phyloP scores from a whole-genome alignment of 768 basidiomycete genomes.

The Xerocomellus chrysenteron region DNA sequence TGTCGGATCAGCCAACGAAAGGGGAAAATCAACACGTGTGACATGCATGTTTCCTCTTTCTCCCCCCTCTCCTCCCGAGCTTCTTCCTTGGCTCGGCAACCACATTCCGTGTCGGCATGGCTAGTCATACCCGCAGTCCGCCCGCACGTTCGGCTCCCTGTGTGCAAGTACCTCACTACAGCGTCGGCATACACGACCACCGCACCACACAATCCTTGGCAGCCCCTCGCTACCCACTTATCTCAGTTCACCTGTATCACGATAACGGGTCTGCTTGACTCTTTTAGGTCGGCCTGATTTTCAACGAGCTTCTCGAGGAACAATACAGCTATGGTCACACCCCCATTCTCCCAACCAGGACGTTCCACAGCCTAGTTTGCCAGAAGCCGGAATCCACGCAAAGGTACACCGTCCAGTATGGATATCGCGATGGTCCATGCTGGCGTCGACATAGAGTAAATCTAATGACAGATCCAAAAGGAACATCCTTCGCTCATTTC shows the following conservation, averaged over 20 bases:
- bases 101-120: constrained; percentile 10
- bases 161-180: not conserved
- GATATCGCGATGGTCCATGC: not conserved
- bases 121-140: constrained; percentile 7
- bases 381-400: not conserved
- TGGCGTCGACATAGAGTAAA: not conserved
- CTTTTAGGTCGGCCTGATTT: not conserved
- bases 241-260: not conserved
- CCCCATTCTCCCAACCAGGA: not conserved
- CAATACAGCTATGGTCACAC: not conserved
- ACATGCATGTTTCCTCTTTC: constrained; percentile 22
- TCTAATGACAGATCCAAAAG: not conserved
- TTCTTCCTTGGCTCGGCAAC: constrained; percentile 5
- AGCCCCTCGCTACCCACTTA: not conserved
- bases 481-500: not conserved
- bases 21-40: constrained; percentile 26
- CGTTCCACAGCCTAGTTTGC: not conserved
- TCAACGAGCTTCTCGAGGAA: not conserved
- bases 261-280: not conserved
- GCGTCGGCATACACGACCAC: constrained; percentile 7
- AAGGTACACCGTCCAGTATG: not conserved
- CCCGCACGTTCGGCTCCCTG: not conserved
- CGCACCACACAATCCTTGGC: not conserved
- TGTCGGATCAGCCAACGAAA: constrained; percentile 22
- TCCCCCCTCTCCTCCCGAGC: constrained; percentile 10